Evolutionary conservation across 2,329 filamentous ascomycete species (phyloP), one percentile per base, ranked within the genome.

Genomic region (Mollisia scopiformis): DNA sequence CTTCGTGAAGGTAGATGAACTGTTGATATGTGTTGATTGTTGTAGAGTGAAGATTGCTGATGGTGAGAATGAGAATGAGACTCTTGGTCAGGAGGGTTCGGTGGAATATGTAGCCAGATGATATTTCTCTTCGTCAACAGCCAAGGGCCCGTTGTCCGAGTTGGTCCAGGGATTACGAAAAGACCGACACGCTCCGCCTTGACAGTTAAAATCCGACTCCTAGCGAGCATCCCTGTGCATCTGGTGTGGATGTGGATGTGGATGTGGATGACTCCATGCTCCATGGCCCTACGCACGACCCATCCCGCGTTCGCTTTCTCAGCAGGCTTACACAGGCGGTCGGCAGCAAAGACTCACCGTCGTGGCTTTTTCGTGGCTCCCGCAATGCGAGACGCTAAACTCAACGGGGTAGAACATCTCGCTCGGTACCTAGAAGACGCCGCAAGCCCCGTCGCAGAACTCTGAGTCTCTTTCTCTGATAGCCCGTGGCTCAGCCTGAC

Each of bases 101-200:
- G 53, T 47, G 31, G 47, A 35, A 57, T 57, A 52, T 61, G 54
- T 60, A 60, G 56, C 46, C 58, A 56, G 46, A 43, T 60, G 53
- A 60, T 60, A 11, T 27, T 50, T 23, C n/a, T 55, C 6, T 43
- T 43, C 52, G 33, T 43, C 52, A 30, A 58, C 43, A 23, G 30
- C 19, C 13, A 23, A 35, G 30, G 50, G 43, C 50, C 55, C 55
- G 55, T 57, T 30, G 30, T 28, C 54, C 54, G 54, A 57, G 21
- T 10, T 25, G 28, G 52, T n/a, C n/a, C 55, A 57, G 43, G 47
- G 56, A 35, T 58, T 50, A 54, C 21, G 27, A 27, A 54, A 54
- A 59, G 54, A 46, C 57, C 57, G 57, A 59, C 57, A 59, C n/a
- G 16, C 37, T 59, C 57, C 57, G 57, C 51, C 30, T 19, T 27